These are phyloP conservation scores for Aspergillus bombycis DNA, from an alignment of 2,329 filamentous ascomycete genomes.

Conservation along the genomic window DNA sequence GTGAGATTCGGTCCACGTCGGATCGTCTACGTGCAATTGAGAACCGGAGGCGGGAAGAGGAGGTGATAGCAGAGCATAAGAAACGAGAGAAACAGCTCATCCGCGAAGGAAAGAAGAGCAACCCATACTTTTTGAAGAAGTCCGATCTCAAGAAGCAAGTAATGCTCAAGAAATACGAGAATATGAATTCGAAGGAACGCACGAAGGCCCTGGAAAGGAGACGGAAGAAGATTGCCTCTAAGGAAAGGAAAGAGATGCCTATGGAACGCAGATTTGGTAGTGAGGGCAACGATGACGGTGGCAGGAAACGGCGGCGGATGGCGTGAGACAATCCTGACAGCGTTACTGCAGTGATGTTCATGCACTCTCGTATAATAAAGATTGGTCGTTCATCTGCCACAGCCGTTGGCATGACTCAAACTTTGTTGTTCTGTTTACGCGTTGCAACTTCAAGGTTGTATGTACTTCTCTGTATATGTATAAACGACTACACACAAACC, in stretches of 20 bases:
- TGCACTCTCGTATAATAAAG: not conserved
- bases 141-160: conserved; percentile 87
- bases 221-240: conserved; percentile 83
- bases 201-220: conserved; percentile 83
- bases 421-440: not conserved
- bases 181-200: conserved; percentile 82
- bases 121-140: conserved; percentile 90
- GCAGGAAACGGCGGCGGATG: conserved; percentile 33
- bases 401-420: not conserved
- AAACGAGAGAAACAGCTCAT: conserved; percentile 82
- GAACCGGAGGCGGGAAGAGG: conserved; percentile 69
- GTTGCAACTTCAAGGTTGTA: not conserved
- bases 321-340: conserved; percentile 18
- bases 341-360: not conserved
- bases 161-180: conserved; percentile 75
- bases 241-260: conserved; percentile 80
- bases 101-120: conserved; percentile 75
- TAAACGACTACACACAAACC: not conserved
- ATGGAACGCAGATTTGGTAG: conserved; percentile 52
- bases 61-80: conserved; percentile 74
- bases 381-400: not conserved
- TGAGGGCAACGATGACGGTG: conserved; percentile 22
- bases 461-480: not conserved
- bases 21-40: conserved; percentile 72
- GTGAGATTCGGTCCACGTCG: conserved; percentile 76